Conservation (phyloP, 495 filamentous ascomycete species). For the Massariosphaeria phaeospora region DNA sequence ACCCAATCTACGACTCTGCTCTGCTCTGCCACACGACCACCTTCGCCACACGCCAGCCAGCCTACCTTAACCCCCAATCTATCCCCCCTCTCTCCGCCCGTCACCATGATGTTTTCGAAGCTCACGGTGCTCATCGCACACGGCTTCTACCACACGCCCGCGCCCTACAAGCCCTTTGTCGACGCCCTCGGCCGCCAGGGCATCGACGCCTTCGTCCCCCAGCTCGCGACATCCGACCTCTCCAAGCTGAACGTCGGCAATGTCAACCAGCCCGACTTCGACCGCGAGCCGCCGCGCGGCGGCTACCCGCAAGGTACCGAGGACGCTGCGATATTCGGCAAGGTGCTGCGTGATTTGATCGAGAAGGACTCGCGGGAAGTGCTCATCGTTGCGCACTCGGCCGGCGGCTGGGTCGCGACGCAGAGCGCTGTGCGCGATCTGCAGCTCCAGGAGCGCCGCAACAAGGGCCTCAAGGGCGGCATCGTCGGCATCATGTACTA, state of each 20-base stretch:
- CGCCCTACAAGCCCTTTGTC: not conserved
- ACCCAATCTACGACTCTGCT: too few species aligned
- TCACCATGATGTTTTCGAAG: too few species aligned
- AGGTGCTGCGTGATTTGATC: not conserved
- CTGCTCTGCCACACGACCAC: too few species aligned
- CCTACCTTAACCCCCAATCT: too few species aligned
- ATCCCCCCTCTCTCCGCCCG: too few species aligned
- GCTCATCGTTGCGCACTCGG: not conserved
- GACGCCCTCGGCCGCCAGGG: not conserved
- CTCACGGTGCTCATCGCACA: not conserved
- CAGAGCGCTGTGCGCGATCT: not conserved
- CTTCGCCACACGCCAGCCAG: too few species aligned
- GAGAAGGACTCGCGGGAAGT: not conserved
- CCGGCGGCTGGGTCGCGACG: not conserved
- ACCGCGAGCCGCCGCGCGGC: not conserved
- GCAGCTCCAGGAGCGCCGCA: not conserved
- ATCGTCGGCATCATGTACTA: not conserved
- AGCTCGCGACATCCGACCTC: not conserved
- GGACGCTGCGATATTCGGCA: not conserved
- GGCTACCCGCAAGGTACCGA: not conserved
- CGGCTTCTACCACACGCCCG: not conserved
- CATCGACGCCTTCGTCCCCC: not conserved
- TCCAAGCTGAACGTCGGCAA: not conserved
- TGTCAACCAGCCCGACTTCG: not conserved
- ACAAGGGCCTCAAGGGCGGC: not conserved